Base-by-base conservation (phyloP, 129 eudicot genomes). In the Cynara cardunculus region DNA sequence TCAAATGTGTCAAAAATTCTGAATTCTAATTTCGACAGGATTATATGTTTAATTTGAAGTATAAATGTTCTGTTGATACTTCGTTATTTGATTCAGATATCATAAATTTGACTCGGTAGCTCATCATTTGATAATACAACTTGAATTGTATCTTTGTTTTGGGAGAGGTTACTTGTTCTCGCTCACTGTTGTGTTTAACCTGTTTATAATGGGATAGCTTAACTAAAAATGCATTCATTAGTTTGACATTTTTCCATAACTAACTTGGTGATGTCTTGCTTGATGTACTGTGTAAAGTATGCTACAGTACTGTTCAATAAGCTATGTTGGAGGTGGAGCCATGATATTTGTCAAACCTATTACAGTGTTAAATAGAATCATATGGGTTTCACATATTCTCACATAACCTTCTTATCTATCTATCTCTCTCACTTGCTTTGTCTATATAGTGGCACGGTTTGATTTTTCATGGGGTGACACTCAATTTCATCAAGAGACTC, bases 391-490 rank as follows among this genome's bases (percentile, higher is more conserved):
- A 39, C 49, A 37, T 69, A 16, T 31, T 35, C 10, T 69, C 7
- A n/a, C 25, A 18, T 7, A 6, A 16, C 25, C 27, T 34, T 31
- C 14, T 53, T 16, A 5, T 13, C 10, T 16, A 5, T 13, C 10
- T 30, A 2, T 16, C 49, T 70, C 46, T 49, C 24, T 78, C 53
- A 8, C 18, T 10, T 1, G 0, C 3, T 76, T 61, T 49, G 69
- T 79, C 16, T 39, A 7, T 86, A 86, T 39, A 93, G 98, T 93
- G 82, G 98, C 98, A 64, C 85, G 96, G 44, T 90, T 93, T 85
- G 98, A 93, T 85, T 93, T 93, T 79, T 89, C 98, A 31, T 93
- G 89, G 92, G 98, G 94, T 44, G 91, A 91, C 46, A 44, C 88
- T 74, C 89, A 88, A 71, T 93, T 82, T 82, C 96, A 93, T 75